phyloP scores from a whole-genome alignment of 495 filamentous ascomycete genomes.

The Monascus purpureus region DNA sequence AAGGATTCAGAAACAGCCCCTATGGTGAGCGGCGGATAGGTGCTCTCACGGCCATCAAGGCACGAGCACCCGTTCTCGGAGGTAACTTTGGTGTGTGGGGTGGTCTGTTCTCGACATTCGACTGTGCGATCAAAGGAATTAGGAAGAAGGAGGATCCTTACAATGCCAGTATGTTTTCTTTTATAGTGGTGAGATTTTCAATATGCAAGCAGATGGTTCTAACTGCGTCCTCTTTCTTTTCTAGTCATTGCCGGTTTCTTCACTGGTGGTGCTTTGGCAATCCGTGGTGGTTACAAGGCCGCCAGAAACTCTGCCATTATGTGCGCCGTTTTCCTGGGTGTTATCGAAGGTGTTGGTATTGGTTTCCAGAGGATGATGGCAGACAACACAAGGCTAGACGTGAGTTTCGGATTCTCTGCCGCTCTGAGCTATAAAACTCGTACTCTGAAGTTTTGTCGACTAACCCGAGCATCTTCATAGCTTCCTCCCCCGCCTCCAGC shows the following conservation, averaged over 20 bases:
- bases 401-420: conserved; percentile 16
- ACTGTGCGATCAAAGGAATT: conserved; percentile 94
- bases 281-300: conserved; percentile 78
- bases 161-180: conserved; percentile 61
- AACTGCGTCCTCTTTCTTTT: no score
- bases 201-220: no score
- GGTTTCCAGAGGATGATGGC: conserved; percentile 96
- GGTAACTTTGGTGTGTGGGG: conserved; percentile 99
- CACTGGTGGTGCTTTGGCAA: conserved; percentile 80
- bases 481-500: conserved; percentile 31
- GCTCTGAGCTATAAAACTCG: neutral
- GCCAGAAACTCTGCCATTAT: conserved; percentile 90
- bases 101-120: conserved; percentile 83
- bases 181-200: neutral
- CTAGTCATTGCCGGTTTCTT: conserved; percentile 88
- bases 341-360: conserved; percentile 96
- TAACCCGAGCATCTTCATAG: conserved; percentile 6
- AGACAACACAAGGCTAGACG: conserved; percentile 75
- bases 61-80: conserved; percentile 84
- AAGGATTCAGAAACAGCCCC: conserved; percentile 79
- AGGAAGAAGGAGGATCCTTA: conserved; percentile 95
- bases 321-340: conserved; percentile 82
- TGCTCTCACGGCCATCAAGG: conserved; percentile 93
- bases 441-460: neutral
- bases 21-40: conserved; percentile 94